These are phyloP conservation scores for Boletus vermiculosoides DNA, from an alignment of 768 basidiomycete species.

Conservation along the genomic window DNA sequence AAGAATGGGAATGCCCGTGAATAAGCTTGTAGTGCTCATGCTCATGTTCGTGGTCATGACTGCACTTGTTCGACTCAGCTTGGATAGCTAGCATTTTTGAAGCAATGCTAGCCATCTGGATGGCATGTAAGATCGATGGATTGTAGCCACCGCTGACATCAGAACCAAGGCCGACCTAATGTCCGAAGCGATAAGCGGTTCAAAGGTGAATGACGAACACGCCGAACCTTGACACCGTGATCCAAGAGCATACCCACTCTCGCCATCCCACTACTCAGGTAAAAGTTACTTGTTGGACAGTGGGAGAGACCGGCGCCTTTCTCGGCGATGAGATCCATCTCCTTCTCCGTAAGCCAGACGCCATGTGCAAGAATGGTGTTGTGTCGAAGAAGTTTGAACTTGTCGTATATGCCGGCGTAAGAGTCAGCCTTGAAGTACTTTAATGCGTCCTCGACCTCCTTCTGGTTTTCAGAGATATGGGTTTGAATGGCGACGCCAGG, in stretches of 20 bases:
- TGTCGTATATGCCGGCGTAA: slow-evolving; percentile 84
- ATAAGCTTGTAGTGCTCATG: not conserved
- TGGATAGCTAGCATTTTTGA: slow-evolving; percentile 73
- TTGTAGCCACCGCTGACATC: slow-evolving; percentile 89
- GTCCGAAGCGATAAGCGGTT: slow-evolving; percentile 3
- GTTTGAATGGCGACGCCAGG: slow-evolving; percentile 80
- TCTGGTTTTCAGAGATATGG: slow-evolving; percentile 82
- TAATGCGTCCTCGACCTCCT: slow-evolving; percentile 67
- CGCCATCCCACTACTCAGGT: slow-evolving; percentile 83
- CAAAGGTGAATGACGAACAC: not conserved
- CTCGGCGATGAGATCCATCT: slow-evolving; percentile 67
- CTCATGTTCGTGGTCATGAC: not conserved
- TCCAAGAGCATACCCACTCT: slow-evolving; percentile 79
- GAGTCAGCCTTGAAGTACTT: slow-evolving; percentile 63
- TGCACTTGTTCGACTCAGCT: slow-evolving; percentile 15
- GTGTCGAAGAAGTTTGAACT: slow-evolving; percentile 64
- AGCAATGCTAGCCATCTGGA: slow-evolving; percentile 75
- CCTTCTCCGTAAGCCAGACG: slow-evolving; percentile 71
- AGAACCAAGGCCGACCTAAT: slow-evolving; percentile 89
- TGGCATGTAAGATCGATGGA: slow-evolving; percentile 70
- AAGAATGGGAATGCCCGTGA: not conserved
- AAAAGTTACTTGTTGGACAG: slow-evolving; percentile 93
- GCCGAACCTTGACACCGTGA: slow-evolving; percentile 74
- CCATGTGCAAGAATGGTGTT: slow-evolving; percentile 91
- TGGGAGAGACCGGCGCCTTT: slow-evolving; percentile 79